These are phyloP conservation scores for Myxozyma monticola DNA, from an alignment of 805 yeast genomes.

Conservation along the genomic window DNA sequence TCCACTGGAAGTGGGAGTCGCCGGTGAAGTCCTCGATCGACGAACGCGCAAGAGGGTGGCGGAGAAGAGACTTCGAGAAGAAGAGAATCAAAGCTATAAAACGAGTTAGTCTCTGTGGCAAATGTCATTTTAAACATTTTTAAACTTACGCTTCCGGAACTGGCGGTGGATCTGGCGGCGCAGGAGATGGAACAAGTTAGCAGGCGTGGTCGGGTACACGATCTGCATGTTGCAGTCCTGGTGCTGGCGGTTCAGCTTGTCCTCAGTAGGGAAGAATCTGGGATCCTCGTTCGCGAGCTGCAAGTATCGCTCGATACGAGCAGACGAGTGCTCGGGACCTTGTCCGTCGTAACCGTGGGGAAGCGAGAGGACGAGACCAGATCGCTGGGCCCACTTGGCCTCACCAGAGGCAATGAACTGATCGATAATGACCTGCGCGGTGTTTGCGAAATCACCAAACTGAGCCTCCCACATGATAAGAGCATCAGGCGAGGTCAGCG, in stretches of 20 bases:
- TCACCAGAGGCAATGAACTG: slow-evolving; percentile 97
- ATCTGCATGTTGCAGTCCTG: slow-evolving; percentile 98
- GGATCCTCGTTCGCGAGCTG: slow-evolving; percentile 96
- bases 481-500: slow-evolving; percentile 95
- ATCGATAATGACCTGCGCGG: slow-evolving; percentile 96
- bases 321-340: slow-evolving; percentile 99
- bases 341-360: slow-evolving; percentile 99
- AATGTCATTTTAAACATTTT: neutral
- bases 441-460: slow-evolving; percentile 99
- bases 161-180: slow-evolving; percentile 99
- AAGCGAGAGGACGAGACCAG: slow-evolving; percentile 89
- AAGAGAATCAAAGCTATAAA: slow-evolving; percentile 61
- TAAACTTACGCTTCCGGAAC: slow-evolving; percentile 60
- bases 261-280: slow-evolving; percentile 85
- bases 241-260: slow-evolving; percentile 92
- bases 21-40: slow-evolving; percentile 79
- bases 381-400: slow-evolving; percentile 98
- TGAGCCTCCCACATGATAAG: slow-evolving; percentile 99
- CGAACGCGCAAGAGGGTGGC: slow-evolving; percentile 98
- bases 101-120: slow-evolving; percentile 46
- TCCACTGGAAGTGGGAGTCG: slow-evolving; percentile 91
- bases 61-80: slow-evolving; percentile 89
- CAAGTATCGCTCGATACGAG: slow-evolving; percentile 94
- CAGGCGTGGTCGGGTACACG: slow-evolving; percentile 97
- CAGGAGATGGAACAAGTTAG: slow-evolving; percentile 90